Evolutionary conservation across 2,329 filamentous ascomycete species (phyloP).

Genomic region (Myrmaecium sp.): DNA sequence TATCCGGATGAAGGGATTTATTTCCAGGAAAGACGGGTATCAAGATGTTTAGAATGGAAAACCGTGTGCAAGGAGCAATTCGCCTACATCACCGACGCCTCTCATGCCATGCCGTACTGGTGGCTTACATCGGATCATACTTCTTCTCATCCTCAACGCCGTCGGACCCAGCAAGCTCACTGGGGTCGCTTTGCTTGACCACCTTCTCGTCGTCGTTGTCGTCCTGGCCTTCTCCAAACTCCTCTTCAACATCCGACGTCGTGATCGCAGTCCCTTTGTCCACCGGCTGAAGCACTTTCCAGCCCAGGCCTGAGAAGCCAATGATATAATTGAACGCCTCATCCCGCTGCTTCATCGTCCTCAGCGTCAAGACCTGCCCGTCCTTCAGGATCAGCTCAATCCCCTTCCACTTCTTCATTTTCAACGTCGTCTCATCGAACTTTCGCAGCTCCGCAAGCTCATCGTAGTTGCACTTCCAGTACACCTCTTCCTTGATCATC

Average conservation of each 20-base stretch:
- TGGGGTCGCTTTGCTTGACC: too few relatives aligned
- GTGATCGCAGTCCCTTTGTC: conserved; percentile 1
- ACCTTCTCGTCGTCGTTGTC: too few relatives aligned
- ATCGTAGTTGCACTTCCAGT: conserved; percentile 10
- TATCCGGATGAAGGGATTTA: too few relatives aligned
- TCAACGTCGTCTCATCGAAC: conserved; percentile 4
- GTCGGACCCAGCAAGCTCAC: too few relatives aligned
- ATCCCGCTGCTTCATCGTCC: conserved; percentile 15
- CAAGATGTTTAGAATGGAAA: too few relatives aligned
- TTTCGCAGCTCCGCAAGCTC: conserved; percentile 14
- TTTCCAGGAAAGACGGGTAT: too few relatives aligned
- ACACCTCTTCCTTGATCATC: too few relatives aligned
- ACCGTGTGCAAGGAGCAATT: too few relatives aligned
- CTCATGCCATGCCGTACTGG: too few relatives aligned
- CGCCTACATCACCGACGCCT: too few relatives aligned
- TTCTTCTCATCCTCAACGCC: too few relatives aligned
- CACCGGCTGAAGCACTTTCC: conserved; percentile 15
- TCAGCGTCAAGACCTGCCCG: conserved; percentile 6
- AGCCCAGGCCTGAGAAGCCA: conserved; percentile 17
- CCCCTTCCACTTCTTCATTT: conserved; percentile 1
- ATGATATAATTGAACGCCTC: conserved; percentile 20
- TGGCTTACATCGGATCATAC: too few relatives aligned
- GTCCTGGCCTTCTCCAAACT: background rate
- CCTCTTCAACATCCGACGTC: background rate
- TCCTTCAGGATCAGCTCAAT: conserved; percentile 5